These are phyloP conservation scores for Exophiala bonariae DNA, from an alignment of 2,329 filamentous ascomycete genomes.

Conservation along the genomic window DNA sequence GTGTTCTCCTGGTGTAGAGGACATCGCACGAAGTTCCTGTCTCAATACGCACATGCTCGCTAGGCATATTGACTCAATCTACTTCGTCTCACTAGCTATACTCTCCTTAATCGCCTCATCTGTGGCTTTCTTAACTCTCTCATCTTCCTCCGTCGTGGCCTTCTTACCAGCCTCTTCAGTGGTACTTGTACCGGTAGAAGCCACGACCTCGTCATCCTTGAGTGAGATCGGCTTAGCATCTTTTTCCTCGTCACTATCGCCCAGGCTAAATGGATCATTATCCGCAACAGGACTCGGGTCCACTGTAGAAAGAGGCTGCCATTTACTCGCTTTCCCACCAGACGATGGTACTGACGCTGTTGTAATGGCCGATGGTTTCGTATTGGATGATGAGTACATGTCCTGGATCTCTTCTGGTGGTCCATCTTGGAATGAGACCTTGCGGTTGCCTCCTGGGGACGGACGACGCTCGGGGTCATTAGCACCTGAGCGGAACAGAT, in stretches of 20 bases:
- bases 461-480: conserved; percentile 39
- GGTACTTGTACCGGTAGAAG: conserved; percentile 44
- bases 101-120: conserved; percentile 45
- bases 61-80: too few species aligned
- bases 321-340: conserved; percentile 79
- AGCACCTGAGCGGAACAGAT: conserved; percentile 66
- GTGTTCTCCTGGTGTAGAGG: too few species aligned
- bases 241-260: conserved; percentile 91
- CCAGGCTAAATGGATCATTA: conserved; percentile 94
- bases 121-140: conserved; percentile 66
- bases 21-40: too few species aligned
- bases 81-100: conserved; percentile 16
- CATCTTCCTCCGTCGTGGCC: conserved; percentile 36
- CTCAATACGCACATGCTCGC: too few species aligned
- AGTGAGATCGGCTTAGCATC: conserved; percentile 69
- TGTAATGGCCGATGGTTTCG: conserved; percentile 55
- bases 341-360: conserved; percentile 37
- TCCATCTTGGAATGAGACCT: conserved; percentile 60
- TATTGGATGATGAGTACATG: conserved; percentile 64
- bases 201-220: conserved; percentile 48
- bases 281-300: conserved; percentile 83
- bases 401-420: conserved; percentile 77
- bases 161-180: conserved; percentile 38
- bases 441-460: conserved; percentile 49
- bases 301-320: conserved; percentile 87